A percentile compares a stretch with the other conserved stretches of the same genome.
These are phyloP conservation scores for Salix exigua DNA, from an alignment of 345 rosid genomes.

Conservation along the genomic window DNA sequence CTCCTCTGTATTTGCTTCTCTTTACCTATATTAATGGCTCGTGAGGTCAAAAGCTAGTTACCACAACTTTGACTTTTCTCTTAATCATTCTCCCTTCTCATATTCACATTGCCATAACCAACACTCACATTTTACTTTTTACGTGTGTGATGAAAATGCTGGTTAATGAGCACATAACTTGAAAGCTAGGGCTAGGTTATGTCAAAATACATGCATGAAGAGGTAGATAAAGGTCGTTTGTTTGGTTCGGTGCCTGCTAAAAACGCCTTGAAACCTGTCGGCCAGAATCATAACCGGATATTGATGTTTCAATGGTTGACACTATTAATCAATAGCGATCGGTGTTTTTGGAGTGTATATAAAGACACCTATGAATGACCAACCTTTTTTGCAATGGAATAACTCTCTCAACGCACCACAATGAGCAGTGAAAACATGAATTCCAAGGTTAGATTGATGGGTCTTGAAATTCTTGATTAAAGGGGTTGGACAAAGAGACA, in stretches of 20 bases:
- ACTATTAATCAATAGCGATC: background rate
- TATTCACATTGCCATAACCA: background rate
- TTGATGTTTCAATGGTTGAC: background rate
- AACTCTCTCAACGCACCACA: background rate
- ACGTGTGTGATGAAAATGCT: constrained; percentile 1
- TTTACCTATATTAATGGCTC: background rate
- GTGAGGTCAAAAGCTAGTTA: constrained; percentile 30
- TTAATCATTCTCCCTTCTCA: background rate
- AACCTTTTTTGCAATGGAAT: background rate
- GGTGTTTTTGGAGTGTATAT: background rate
- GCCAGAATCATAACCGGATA: background rate
- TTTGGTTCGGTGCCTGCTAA: background rate
- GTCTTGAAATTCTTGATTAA: constrained; percentile 24
- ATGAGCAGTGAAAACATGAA: constrained; percentile 9
- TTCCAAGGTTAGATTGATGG: constrained; percentile 22
- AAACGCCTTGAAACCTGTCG: background rate
- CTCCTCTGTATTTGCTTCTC: background rate
- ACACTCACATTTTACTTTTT: background rate
- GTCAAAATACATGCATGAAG: background rate
- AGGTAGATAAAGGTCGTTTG: background rate
- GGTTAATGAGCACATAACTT: background rate
- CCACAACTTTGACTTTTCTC: constrained; percentile 10
- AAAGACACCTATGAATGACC: background rate
- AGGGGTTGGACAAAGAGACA: constrained; percentile 30
- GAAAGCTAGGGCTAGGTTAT: background rate